Conservation (phyloP, 768 basidiomycete genomes). For the Suillus discolor region DNA sequence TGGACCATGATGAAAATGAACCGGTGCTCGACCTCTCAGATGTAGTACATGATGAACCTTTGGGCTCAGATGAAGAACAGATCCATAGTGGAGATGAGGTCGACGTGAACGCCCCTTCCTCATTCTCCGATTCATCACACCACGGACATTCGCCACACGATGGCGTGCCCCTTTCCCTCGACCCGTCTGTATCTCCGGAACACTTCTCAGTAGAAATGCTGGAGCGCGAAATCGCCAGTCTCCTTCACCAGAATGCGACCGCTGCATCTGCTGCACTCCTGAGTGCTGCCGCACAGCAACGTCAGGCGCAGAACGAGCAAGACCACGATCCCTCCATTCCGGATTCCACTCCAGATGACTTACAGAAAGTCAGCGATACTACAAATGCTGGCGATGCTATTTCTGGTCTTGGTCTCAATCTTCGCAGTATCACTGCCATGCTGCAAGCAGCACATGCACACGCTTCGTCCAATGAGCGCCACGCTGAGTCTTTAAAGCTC, state of each 20-base stretch:
- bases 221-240: slow-evolving; percentile 74
- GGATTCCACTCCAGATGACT: slow-evolving; percentile 25
- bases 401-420: slow-evolving; percentile 52
- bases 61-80: slow-evolving; percentile 56
- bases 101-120: slow-evolving; percentile 32
- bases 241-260: slow-evolving; percentile 75
- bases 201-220: slow-evolving; percentile 71
- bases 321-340: slow-evolving; percentile 37
- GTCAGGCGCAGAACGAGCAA: slow-evolving; percentile 47
- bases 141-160: slow-evolving; percentile 20
- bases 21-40: slow-evolving; percentile 77
- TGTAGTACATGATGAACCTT: slow-evolving; percentile 80
- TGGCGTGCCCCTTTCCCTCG: slow-evolving; percentile 40
- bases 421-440: slow-evolving; percentile 74
- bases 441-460: slow-evolving; percentile 77
- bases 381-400: slow-evolving; percentile 15
- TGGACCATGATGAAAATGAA: slow-evolving; percentile 59
- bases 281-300: slow-evolving; percentile 69
- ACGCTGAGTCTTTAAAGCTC: slow-evolving; percentile 48
- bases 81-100: slow-evolving; percentile 31
- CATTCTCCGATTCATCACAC: slow-evolving; percentile 23
- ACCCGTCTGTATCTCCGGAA: slow-evolving; percentile 43
- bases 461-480: slow-evolving; percentile 49
- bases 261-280: slow-evolving; percentile 66
- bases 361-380: slow-evolving; percentile 11